Evolutionary conservation across 108 stramenopile species (phyloP), one percentile per base, ranked within the genome.

Genomic region (Chaetoceros tenuissimus): DNA sequence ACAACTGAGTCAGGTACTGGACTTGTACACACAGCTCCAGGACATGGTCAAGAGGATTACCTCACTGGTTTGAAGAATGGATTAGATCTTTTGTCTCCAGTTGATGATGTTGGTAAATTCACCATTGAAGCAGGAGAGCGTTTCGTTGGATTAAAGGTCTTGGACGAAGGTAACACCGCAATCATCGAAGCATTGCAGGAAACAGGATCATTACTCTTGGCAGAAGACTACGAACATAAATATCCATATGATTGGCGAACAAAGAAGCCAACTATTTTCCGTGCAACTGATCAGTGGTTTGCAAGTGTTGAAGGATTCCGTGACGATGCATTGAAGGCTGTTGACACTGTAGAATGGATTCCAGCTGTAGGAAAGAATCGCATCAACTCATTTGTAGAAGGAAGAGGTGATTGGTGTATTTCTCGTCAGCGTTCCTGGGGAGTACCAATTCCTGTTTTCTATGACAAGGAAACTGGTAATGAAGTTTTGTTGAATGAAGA

Each of bases 191-290:
- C 89, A 20, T 69, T 98, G 60, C 55, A 63, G 47, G 75, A 78
- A 50, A 60, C 65, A 1, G 92, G 93, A 31, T 82, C 92, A 18
- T 74, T 97, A 57, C 57, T 97, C 25, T 72, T 74, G 40, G 79
- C 62, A 24, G 92, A 96, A 71, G 85, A 92, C 50, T 97, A 98
- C 66, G 77, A 76, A 18, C 98, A 99, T 80, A 96, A 97, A 57
- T 99, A 99, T 72, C 98, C 98, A 0, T 97, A 98, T 71, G 98
- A 99, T 72, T 99, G 98, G 98, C 74, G 98, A 60, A 97, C 97
- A 19, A 99, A 99, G 75, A 95, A 96, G 62, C 98, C 98, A 22
- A 96, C 96, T 21, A 98, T 99, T 55, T 96, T 97, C 64, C 85
- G 97, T 28, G 96, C 97, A 0, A 99, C 98, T 19, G 90, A 88